These are phyloP conservation scores for Pseudogymnoascus sp. DNA, from an alignment of 2,329 filamentous ascomycete genomes.

Conservation along the genomic window DNA sequence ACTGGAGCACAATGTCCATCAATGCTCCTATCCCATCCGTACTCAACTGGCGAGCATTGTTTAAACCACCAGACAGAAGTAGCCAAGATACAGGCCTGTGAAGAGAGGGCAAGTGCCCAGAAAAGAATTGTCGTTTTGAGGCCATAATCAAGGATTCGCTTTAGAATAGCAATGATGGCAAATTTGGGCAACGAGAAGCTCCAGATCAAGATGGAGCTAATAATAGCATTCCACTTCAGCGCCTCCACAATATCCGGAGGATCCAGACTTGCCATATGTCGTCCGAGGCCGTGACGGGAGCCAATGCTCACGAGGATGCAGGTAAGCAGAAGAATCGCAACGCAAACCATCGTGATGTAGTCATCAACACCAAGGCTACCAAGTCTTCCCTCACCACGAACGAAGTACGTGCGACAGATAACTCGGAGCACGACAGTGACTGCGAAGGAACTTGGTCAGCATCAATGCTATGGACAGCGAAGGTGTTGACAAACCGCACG, in stretches of 20 bases:
- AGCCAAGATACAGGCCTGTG: slow-evolving; percentile 26
- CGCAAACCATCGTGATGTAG: slow-evolving; percentile 26
- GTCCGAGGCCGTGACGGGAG: slow-evolving; percentile 24
- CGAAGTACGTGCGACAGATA: not conserved
- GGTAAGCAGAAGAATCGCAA: slow-evolving; percentile 24
- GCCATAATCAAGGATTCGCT: slow-evolving; percentile 28
- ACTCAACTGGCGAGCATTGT: slow-evolving; percentile 25
- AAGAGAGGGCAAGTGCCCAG: slow-evolving; percentile 26
- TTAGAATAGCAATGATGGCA: slow-evolving; percentile 27
- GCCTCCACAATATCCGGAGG: slow-evolving; percentile 16
- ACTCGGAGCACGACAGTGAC: slow-evolving; percentile 7
- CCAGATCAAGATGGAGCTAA: slow-evolving; percentile 27
- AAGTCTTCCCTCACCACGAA: not conserved
- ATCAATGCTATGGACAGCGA: not conserved
- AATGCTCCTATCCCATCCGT: slow-evolving; percentile 24
- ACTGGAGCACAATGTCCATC: slow-evolving; percentile 20
- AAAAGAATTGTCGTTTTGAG: slow-evolving; percentile 24
- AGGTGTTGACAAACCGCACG: not conserved
- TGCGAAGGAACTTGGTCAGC: slow-evolving; percentile 7
- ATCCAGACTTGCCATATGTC: slow-evolving; percentile 17
- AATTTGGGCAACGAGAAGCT: slow-evolving; percentile 30
- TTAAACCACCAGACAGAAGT: slow-evolving; percentile 27
- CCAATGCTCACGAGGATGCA: slow-evolving; percentile 26
- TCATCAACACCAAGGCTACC: slow-evolving; percentile 23
- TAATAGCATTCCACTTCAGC: slow-evolving; percentile 27